phyloP scores from a whole-genome alignment of 1,284 basidiomycete species.

The Coniferiporia sulphurascens region DNA sequence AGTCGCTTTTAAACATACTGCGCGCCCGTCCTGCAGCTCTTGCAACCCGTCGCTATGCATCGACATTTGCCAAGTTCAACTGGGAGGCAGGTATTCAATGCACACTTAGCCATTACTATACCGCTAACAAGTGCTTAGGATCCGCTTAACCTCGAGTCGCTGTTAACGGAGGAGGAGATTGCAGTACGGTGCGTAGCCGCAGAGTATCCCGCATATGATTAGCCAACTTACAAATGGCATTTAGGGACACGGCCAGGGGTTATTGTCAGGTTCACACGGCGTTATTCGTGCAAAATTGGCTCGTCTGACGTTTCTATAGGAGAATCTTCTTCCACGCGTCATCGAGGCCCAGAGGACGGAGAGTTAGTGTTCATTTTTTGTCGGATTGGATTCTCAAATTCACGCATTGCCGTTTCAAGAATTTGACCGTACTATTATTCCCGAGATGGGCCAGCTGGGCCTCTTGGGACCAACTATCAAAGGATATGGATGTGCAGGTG shows the following conservation, averaged over 20 bases:
- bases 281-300: background rate
- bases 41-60: slow-evolving; percentile 3
- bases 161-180: slow-evolving; percentile 87
- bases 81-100: slow-evolving; percentile 52
- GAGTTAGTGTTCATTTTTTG: slow-evolving; percentile 37
- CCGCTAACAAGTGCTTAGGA: slow-evolving; percentile 43
- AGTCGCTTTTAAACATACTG: background rate
- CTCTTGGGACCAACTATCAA: slow-evolving; percentile 88
- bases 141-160: slow-evolving; percentile 68
- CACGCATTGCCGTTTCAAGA: slow-evolving; percentile 37
- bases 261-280: slow-evolving; percentile 69
- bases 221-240: background rate
- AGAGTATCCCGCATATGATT: slow-evolving; percentile 9
- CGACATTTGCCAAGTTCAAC: slow-evolving; percentile 39
- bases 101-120: background rate
- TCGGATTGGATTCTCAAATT: background rate
- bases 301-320: slow-evolving; percentile 39
- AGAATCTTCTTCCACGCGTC: slow-evolving; percentile 80
- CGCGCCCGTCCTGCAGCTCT: background rate
- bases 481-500: slow-evolving; percentile 95
- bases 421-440: slow-evolving; percentile 75
- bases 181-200: slow-evolving; percentile 67
- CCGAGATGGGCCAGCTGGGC: slow-evolving; percentile 92
- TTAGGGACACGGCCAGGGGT: slow-evolving; percentile 75
- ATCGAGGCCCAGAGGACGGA: slow-evolving; percentile 86